Conservation (phyloP, 495 filamentous ascomycete species). For the Neurospora pannonica region DNA sequence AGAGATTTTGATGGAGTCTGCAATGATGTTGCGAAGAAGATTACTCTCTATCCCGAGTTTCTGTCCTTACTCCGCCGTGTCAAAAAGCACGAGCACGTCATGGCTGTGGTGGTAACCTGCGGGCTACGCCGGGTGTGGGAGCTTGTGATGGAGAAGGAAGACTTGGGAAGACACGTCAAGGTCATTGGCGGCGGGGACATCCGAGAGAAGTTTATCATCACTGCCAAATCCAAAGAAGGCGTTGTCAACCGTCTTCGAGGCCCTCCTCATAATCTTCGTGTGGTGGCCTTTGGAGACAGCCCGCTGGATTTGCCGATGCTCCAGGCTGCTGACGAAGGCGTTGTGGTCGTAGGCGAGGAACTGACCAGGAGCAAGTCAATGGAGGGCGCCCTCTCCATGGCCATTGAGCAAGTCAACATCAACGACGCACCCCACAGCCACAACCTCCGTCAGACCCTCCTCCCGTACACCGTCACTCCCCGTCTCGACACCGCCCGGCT, state of each 20-base stretch:
- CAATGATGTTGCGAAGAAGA: constrained; percentile 31
- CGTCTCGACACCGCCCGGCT: constrained; percentile 39
- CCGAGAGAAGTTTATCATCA: constrained; percentile 43
- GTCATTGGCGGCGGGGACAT: constrained; percentile 50
- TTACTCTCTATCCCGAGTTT: constrained; percentile 44
- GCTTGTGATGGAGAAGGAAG: constrained; percentile 39
- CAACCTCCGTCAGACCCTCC: constrained; percentile 31
- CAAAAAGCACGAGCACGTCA: constrained; percentile 29
- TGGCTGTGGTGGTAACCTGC: constrained; percentile 48
- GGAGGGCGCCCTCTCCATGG: constrained; percentile 37
- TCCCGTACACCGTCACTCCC: constrained; percentile 29
- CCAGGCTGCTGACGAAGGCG: constrained; percentile 40
- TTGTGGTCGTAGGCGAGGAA: constrained; percentile 50
- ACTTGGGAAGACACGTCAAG: constrained; percentile 34
- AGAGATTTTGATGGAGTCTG: constrained; percentile 43
- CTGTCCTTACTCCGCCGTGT: constrained; percentile 31
- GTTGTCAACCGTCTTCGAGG: constrained; percentile 35
- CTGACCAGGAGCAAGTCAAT: constrained; percentile 45
- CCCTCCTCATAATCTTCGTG: constrained; percentile 24
- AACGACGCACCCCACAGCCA: constrained; percentile 27
- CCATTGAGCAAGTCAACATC: constrained; percentile 23
- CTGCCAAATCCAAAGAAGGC: constrained; percentile 39
- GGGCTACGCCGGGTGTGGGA: constrained; percentile 51
- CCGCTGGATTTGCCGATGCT: constrained; percentile 53
- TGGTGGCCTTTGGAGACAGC: constrained; percentile 58